phyloP scores from a whole-genome alignment of 345 rosid genomes.

The Aethionema arabicum region DNA sequence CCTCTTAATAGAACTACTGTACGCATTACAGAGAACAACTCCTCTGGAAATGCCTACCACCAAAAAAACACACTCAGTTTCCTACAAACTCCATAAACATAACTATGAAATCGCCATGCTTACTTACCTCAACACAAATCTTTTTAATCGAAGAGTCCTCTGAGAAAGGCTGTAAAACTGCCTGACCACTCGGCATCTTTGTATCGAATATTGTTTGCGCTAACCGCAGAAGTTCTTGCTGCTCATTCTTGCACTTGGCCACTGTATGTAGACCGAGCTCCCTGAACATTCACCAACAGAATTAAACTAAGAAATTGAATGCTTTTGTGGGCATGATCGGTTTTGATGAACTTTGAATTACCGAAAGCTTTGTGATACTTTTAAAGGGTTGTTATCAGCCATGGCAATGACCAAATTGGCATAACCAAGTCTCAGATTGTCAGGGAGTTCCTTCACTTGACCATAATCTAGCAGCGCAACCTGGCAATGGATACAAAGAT shows the following conservation, averaged over 20 bases:
- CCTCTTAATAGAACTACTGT: constrained; percentile 86
- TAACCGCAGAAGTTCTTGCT: constrained; percentile 65
- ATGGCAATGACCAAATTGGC: constrained; percentile 88
- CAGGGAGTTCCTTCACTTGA: constrained; percentile 96
- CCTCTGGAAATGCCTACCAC: constrained; percentile 83
- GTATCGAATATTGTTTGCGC: constrained; percentile 90
- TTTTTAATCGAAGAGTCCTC: constrained; percentile 81
- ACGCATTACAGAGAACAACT: constrained; percentile 82
- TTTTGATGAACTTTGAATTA: constrained; percentile 31
- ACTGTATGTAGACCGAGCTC: constrained; percentile 77
- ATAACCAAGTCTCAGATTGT: constrained; percentile 75
- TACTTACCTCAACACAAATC: constrained; percentile 64
- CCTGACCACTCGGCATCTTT: constrained; percentile 78
- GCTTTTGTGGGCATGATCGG: not conserved
- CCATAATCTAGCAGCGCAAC: constrained; percentile 94
- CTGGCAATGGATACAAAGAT: constrained; percentile 42
- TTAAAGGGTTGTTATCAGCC: constrained; percentile 62
- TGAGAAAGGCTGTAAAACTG: constrained; percentile 77
- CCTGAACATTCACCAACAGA: constrained; percentile 40
- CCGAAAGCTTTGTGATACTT: constrained; percentile 75
- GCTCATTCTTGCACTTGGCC: constrained; percentile 61
- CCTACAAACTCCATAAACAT: not conserved
- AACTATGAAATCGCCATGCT: too few relatives aligned
- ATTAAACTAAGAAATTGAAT: constrained; percentile 2
- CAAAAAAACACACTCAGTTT: constrained; percentile 7